A percentile compares a stretch with the other conserved stretches of the same genome.
Evolutionary conservation across 2,329 filamentous ascomycete species (phyloP).

Genomic region (Sphaerostilbella broomeana): DNA sequence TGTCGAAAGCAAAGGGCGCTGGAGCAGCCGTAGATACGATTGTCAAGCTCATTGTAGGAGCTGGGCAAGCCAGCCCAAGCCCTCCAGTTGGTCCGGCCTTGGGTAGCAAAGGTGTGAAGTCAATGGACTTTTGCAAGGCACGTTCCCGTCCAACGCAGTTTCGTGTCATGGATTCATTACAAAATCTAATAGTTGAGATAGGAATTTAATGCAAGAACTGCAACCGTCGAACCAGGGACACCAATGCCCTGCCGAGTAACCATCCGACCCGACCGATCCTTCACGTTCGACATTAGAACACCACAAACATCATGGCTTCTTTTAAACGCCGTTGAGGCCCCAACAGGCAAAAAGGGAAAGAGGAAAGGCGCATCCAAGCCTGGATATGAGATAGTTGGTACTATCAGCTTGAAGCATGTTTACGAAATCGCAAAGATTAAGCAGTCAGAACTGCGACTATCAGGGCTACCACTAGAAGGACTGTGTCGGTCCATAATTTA

Average conservation of each 20-base stretch:
- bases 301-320: slow-evolving; percentile 90
- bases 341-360: slow-evolving; percentile 65
- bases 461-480: slow-evolving; percentile 62
- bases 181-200: slow-evolving; percentile 33
- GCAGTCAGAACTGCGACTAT: slow-evolving; percentile 67
- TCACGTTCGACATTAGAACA: slow-evolving; percentile 88
- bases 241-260: slow-evolving; percentile 87
- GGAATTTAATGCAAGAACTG: slow-evolving; percentile 96
- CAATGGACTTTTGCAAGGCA: slow-evolving; percentile 99
- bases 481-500: slow-evolving; percentile 68
- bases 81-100: slow-evolving; percentile 94
- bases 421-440: slow-evolving; percentile 99
- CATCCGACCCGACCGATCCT: slow-evolving; percentile 87
- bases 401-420: slow-evolving; percentile 86
- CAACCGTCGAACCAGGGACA: slow-evolving; percentile 73
- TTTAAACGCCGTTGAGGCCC: slow-evolving; percentile 72
- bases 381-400: slow-evolving; percentile 72
- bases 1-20: slow-evolving; percentile 46
- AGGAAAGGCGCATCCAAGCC: slow-evolving; percentile 71
- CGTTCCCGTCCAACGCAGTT: slow-evolving; percentile 12
- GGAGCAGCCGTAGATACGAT: slow-evolving; percentile 56
- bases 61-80: slow-evolving; percentile 88
- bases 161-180: not conserved
- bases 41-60: slow-evolving; percentile 96
- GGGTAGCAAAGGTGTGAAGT: slow-evolving; percentile 96